phyloP scores from a whole-genome alignment of 768 basidiomycete genomes.

The Lactarius quietus region DNA sequence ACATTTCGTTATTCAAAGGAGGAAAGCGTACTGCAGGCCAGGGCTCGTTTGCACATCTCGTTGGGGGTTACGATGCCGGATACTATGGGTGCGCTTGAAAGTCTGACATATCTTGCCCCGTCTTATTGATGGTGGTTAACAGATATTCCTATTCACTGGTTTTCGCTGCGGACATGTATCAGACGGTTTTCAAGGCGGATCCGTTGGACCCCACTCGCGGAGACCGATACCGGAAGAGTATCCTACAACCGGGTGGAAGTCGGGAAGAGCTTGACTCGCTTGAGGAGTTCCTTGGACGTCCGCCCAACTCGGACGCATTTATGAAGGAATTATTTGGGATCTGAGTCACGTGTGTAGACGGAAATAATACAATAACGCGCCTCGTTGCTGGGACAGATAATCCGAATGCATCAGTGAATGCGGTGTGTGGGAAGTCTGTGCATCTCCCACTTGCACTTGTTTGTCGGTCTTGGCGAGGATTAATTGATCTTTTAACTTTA shows the following conservation, averaged over 20 bases:
- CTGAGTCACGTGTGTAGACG: neutral
- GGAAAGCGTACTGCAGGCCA: constrained; percentile 64
- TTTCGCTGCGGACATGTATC: constrained; percentile 57
- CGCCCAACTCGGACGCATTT: constrained; percentile 25
- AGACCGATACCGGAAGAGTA: constrained; percentile 67
- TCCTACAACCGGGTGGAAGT: constrained; percentile 70
- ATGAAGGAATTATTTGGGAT: constrained; percentile 24
- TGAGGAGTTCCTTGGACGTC: constrained; percentile 34
- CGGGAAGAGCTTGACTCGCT: constrained; percentile 80
- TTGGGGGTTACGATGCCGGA: constrained; percentile 65
- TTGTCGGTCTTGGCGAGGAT: neutral
- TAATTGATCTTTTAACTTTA: neutral
- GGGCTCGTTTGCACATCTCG: constrained; percentile 72
- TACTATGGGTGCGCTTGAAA: constrained; percentile 59
- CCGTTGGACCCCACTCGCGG: constrained; percentile 70
- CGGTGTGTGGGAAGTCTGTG: neutral
- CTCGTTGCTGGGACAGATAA: neutral
- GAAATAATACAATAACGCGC: neutral
- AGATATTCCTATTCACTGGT: constrained; percentile 67
- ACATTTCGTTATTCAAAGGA: constrained; percentile 65
- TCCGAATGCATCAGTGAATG: neutral
- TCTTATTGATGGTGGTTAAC: neutral
- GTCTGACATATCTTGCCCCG: neutral
- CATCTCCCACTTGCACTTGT: neutral
- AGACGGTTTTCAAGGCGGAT: constrained; percentile 76